A percentile compares a stretch with the other conserved stretches of the same genome.
Conservation (phyloP, 2,329 filamentous ascomycete species). For the Dothideomycetes sp. region DNA sequence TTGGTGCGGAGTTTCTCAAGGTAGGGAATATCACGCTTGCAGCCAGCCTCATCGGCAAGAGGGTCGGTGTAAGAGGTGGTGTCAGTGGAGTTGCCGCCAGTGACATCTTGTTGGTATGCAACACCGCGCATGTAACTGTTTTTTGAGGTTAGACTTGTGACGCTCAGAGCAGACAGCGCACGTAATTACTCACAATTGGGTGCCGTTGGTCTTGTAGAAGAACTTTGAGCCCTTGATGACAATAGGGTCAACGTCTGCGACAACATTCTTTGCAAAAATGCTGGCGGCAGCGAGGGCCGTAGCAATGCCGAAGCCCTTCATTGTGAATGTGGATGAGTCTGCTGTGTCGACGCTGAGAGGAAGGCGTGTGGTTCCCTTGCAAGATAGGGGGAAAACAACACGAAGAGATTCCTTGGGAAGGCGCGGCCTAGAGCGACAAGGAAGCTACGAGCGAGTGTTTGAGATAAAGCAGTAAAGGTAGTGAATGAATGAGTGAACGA, state of each 20-base stretch:
- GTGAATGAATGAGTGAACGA: slow-evolving; percentile 6
- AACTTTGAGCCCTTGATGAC: slow-evolving; percentile 75
- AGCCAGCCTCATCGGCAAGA: slow-evolving; percentile 58
- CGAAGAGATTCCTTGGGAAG: background rate
- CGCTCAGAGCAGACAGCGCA: no score
- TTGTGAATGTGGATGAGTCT: slow-evolving; percentile 1
- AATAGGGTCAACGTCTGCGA: slow-evolving; percentile 51
- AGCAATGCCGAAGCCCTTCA: slow-evolving; percentile 28
- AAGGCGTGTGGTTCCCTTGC: no score
- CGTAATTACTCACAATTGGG: slow-evolving; percentile 56
- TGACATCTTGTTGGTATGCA: slow-evolving; percentile 77
- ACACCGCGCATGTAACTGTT: slow-evolving; percentile 81
- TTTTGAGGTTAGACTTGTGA: no score
- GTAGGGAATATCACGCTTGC: slow-evolving; percentile 77
- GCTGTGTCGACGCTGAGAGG: background rate
- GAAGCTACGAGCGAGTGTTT: slow-evolving; percentile 5
- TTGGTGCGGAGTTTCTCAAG: slow-evolving; percentile 75
- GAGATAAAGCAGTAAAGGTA: background rate
- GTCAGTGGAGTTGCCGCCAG: slow-evolving; percentile 32
- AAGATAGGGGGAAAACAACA: background rate
- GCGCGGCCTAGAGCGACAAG: background rate
- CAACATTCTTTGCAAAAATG: slow-evolving; percentile 37
- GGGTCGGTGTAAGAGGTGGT: slow-evolving; percentile 66
- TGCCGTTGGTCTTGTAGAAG: slow-evolving; percentile 75
- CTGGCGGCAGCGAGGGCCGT: slow-evolving; percentile 39